Conservation (phyloP, 371 early-diverging fungal genomes). For the Mortierella sp. region DNA sequence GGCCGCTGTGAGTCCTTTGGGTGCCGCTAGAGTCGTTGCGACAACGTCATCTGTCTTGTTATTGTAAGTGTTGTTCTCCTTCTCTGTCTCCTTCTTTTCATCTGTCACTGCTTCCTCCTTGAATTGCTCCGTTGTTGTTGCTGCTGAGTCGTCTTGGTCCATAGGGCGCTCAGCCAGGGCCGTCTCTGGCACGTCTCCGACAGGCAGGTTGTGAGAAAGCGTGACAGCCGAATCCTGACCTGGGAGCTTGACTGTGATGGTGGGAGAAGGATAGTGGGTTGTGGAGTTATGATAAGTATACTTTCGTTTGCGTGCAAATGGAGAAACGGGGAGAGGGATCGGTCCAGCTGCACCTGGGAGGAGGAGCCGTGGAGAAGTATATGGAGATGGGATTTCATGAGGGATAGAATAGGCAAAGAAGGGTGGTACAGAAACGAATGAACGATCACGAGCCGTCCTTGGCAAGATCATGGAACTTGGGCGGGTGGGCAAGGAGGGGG, state of each 20-base stretch:
- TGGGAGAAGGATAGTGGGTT: constrained; percentile 26
- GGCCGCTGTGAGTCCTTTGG: constrained; percentile 4
- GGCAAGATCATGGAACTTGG: constrained; percentile 36
- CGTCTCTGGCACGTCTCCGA: constrained; percentile 32
- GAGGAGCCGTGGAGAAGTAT: constrained; percentile 50
- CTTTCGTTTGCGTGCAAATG: constrained; percentile 58
- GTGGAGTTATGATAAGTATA: constrained; percentile 37
- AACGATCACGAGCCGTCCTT: constrained; percentile 40
- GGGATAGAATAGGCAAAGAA: constrained; percentile 57
- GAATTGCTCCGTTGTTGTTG: neutral
- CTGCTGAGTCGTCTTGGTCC: constrained; percentile 16
- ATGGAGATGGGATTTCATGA: constrained; percentile 55
- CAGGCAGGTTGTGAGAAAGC: constrained; percentile 29
- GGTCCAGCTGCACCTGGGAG: constrained; percentile 50
- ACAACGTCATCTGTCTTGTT: neutral
- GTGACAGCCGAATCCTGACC: constrained; percentile 21
- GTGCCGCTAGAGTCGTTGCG: neutral
- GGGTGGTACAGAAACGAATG: constrained; percentile 44
- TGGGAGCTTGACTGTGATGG: constrained; percentile 42
- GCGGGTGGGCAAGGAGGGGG: constrained; percentile 31
- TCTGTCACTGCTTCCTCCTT: constrained; percentile 2
- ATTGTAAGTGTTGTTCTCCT: too few relatives aligned
- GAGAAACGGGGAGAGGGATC: constrained; percentile 42
- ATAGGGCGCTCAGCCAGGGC: constrained; percentile 22
- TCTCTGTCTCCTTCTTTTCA: neutral